Evolutionary conservation across 345 rosid genomes (phyloP).

Genomic region (Populus nigra): DNA sequence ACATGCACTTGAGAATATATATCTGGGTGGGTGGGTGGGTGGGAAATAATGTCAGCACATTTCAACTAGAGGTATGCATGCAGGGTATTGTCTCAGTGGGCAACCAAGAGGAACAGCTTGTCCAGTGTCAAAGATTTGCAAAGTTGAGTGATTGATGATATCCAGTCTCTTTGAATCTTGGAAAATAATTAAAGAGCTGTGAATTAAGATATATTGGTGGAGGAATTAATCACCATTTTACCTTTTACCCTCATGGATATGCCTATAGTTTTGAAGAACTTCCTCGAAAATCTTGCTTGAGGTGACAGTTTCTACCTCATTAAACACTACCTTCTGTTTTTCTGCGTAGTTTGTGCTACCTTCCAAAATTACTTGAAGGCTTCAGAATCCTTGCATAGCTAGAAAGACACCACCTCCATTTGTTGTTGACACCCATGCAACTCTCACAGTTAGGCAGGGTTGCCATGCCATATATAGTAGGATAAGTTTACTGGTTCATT

Average conservation of each 20-base stretch:
- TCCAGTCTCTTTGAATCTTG: not conserved
- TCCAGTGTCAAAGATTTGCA: not conserved
- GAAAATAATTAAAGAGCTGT: no score
- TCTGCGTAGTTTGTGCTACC: not conserved
- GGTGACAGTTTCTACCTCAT: not conserved
- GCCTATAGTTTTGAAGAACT: not conserved
- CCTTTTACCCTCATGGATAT: no score
- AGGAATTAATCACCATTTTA: not conserved
- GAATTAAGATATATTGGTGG: not conserved
- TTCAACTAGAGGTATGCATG: no score
- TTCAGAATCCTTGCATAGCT: not conserved
- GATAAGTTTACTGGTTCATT: not conserved
- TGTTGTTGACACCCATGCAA: not conserved
- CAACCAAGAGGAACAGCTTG: not conserved
- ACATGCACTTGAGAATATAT: not conserved
- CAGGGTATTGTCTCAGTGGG: not conserved
- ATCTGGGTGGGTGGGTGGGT: no score
- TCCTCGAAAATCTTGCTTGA: not conserved
- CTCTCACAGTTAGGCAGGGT: not conserved
- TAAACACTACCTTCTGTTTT: not conserved
- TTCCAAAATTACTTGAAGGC: not conserved
- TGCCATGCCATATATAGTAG: not conserved
- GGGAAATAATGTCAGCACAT: no score
- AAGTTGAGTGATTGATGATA: not conserved
- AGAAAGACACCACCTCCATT: not conserved